A percentile compares a stretch with the other conserved stretches of the same genome.
phyloP scores from a whole-genome alignment of 2,329 filamentous ascomycete species.

The Fusarium drepaniforme region DNA sequence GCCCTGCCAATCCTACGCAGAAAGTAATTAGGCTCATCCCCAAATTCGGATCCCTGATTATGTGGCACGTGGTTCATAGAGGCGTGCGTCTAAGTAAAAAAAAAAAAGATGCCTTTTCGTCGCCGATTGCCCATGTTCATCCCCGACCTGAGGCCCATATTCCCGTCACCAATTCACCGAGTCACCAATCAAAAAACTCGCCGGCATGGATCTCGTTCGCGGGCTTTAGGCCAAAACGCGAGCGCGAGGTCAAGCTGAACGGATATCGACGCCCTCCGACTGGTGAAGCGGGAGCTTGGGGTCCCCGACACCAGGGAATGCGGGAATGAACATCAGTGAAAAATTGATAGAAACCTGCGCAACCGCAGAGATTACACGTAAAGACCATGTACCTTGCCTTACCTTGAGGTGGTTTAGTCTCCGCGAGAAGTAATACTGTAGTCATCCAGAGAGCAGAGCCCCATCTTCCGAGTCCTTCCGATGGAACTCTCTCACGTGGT shows the following conservation, averaged over 20 bases:
- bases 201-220: slow-evolving; percentile 1
- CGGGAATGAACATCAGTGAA: background rate
- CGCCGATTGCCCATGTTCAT: slow-evolving; percentile 5
- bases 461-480: slow-evolving; percentile 39
- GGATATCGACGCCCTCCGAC: slow-evolving; percentile 25
- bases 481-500: slow-evolving; percentile 38
- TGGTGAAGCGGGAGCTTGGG: slow-evolving; percentile 3
- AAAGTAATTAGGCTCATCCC: background rate
- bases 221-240: slow-evolving; percentile 2
- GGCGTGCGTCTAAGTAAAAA: slow-evolving; percentile 14
- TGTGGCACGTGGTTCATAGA: slow-evolving; percentile 3
- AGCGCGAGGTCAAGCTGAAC: slow-evolving; percentile 6
- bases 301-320: slow-evolving; percentile 2
- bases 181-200: background rate
- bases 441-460: background rate
- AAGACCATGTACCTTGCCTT: background rate
- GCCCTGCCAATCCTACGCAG: background rate
- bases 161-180: background rate
- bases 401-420: background rate
- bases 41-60: background rate
- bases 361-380: background rate
- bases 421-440: background rate
- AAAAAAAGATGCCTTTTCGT: background rate
- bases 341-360: background rate
- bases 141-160: slow-evolving; percentile 9